Conservation (phyloP, 2,329 filamentous ascomycete genomes). For the Bipolaris gigantea region DNA sequence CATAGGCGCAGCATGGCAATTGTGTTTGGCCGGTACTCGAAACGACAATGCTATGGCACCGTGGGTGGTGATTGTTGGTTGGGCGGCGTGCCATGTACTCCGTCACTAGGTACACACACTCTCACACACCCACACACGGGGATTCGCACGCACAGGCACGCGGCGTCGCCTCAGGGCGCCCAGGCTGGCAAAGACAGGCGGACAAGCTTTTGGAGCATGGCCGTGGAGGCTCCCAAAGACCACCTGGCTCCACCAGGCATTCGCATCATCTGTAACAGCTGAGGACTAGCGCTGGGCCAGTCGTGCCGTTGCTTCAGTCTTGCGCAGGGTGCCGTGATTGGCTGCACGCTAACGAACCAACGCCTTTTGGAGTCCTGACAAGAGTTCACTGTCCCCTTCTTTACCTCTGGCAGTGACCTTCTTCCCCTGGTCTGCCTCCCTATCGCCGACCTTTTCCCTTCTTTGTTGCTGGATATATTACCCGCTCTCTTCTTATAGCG, state of each 20-base stretch:
- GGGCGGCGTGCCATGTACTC: background rate
- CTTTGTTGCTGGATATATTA: conserved; percentile 28
- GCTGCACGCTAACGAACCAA: conserved; percentile 17
- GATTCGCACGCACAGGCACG: background rate
- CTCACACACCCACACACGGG: background rate
- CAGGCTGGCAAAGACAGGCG: background rate
- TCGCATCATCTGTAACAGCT: conserved; percentile 9
- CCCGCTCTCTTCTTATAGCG: conserved; percentile 23
- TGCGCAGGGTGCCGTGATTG: conserved; percentile 23
- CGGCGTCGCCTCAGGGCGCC: background rate
- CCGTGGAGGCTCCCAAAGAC: background rate
- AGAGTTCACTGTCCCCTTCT: conserved; percentile 3
- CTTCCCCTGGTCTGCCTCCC: conserved; percentile 10
- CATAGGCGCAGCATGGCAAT: background rate
- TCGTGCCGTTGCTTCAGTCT: conserved; percentile 23
- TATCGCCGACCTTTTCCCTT: conserved; percentile 20
- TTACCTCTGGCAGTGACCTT: conserved; percentile 16
- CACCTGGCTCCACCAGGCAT: background rate
- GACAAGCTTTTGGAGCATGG: background rate
- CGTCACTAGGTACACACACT: background rate
- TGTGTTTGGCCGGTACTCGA: background rate
- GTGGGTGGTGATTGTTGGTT: background rate
- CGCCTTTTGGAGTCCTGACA: conserved; percentile 12
- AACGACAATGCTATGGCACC: background rate
- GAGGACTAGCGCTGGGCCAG: conserved; percentile 13